Evolutionary conservation across 2,329 filamentous ascomycete species (phyloP).

Genomic region (Davidsoniella neocaledoniae): DNA sequence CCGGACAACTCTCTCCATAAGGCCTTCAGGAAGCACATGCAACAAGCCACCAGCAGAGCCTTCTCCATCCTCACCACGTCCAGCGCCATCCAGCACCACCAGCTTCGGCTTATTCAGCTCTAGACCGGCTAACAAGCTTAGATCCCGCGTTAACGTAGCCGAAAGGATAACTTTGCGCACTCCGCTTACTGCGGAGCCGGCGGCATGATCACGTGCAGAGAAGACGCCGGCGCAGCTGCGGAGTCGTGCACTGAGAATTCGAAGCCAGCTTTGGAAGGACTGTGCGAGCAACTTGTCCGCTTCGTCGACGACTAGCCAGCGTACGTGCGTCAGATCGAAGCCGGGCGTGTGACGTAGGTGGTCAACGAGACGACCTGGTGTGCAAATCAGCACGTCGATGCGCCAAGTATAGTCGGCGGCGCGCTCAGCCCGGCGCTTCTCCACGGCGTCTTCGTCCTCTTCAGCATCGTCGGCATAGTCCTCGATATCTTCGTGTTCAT

Average conservation of each 20-base stretch:
- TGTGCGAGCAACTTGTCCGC: conserved; percentile 84
- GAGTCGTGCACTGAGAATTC: conserved; percentile 45
- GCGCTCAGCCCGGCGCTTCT: conserved; percentile 38
- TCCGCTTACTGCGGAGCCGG: conserved; percentile 33
- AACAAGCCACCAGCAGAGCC: conserved; percentile 16
- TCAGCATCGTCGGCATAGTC: conserved; percentile 20
- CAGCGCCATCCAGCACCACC: conserved; percentile 50
- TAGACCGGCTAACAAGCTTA: conserved; percentile 61
- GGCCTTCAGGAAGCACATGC: conserved; percentile 40
- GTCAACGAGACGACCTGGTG: conserved; percentile 80
- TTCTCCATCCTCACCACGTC: conserved; percentile 5
- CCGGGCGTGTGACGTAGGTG: conserved; percentile 72
- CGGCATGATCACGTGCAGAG: conserved; percentile 23
- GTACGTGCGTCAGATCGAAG: conserved; percentile 60
- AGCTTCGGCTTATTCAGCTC: conserved; percentile 58
- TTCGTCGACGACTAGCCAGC: conserved; percentile 87
- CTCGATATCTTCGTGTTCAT: conserved; percentile 18
- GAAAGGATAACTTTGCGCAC: conserved; percentile 75
- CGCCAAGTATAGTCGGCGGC: conserved; percentile 50
- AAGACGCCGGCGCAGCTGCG: conserved; percentile 17
- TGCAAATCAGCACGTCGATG: conserved; percentile 79
- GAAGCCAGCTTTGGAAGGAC: conserved; percentile 83
- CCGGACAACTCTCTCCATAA: conserved; percentile 23
- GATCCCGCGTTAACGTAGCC: conserved; percentile 78
- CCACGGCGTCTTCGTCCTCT: conserved; percentile 24